A percentile compares a stretch with the other conserved stretches of the same genome.
Conservation (phyloP, 2,329 filamentous ascomycete genomes). For the Ophiognomonia clavigignenti-juglandacearum region DNA sequence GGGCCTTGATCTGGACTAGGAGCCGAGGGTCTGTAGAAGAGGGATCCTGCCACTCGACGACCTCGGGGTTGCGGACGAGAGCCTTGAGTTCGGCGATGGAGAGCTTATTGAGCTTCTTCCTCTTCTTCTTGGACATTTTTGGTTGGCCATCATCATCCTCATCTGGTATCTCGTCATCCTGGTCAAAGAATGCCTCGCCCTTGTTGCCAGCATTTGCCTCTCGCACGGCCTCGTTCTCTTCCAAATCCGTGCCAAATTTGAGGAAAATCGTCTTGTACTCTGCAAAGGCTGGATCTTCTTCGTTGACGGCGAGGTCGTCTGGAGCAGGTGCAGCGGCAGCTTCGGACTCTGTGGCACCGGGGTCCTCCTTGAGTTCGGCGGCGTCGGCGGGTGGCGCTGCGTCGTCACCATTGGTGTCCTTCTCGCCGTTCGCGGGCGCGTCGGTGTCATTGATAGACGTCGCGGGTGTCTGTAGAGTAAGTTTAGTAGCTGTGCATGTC, state of each 20-base stretch:
- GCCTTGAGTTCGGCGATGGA: constrained; percentile 95
- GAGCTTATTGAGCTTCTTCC: constrained; percentile 85
- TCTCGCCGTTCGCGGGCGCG: constrained; percentile 13
- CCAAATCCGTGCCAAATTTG: constrained; percentile 66
- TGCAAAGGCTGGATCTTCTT: constrained; percentile 73
- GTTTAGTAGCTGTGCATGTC: constrained; percentile 14
- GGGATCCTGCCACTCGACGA: constrained; percentile 96
- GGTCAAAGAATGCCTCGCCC: constrained; percentile 77
- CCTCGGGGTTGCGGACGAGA: constrained; percentile 81
- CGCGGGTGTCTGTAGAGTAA: constrained; percentile 17
- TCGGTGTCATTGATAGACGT: constrained; percentile 3
- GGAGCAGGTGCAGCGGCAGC: constrained; percentile 38
- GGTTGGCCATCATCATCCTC: constrained; percentile 69
- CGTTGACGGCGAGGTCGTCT: constrained; percentile 46
- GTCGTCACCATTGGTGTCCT: not conserved
- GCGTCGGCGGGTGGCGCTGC: constrained; percentile 25
- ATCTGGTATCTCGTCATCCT: constrained; percentile 81
- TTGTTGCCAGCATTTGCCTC: constrained; percentile 69
- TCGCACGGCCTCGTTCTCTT: constrained; percentile 59
- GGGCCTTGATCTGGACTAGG: constrained; percentile 89
- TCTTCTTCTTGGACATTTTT: constrained; percentile 90
- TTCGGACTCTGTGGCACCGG: constrained; percentile 28
- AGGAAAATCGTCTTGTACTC: constrained; percentile 80
- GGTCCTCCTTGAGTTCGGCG: constrained; percentile 39
- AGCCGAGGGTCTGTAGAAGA: constrained; percentile 85